Base-by-base conservation (phyloP, 305 asterid species). In the Striga hermonthica region DNA sequence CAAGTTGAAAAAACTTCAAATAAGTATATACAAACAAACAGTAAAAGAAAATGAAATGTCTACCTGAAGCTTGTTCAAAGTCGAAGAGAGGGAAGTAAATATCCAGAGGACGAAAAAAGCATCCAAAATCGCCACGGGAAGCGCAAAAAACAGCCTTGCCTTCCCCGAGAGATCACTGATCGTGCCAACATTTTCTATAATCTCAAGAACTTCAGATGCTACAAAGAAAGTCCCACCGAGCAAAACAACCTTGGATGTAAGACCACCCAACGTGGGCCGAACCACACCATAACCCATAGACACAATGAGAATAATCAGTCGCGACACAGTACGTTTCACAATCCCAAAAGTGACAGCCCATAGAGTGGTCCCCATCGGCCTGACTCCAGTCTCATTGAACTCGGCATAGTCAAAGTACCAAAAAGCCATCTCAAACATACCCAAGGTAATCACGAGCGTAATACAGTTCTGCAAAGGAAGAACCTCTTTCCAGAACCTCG, bases 211-310 rank as follows among this genome's bases (percentile, higher is more conserved):
- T 80, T 90, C 96, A 0, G 95, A 83, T 28, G 95, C 95, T 65
- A 85, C 67, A 69, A 93, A 88, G 80, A 90, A 93, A 22, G 95
- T 90, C 63, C 85, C 95, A 40, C 99, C 96, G 64, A 93, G 93
- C 80, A 85, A 72, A 68, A 90, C 73, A 67, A 93, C 96, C 78
- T 85, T 90, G 35, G 89, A 88, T 9, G 95, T 86, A 57, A 93
- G 90, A 71, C 99, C 97, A 67, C 97, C 97, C 73, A 93, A 77
- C 58, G 97, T 90, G 15, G 95, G 97, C 67, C 96, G 81, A 61
- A 93, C 97, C 61, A 93, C 97, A 78, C 99, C 99, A 60, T 85
- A 90, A 49, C 99, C 99, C 99, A 93, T 93, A 44, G 99, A 80
- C 62, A 93, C 99, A 56, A 82, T 85, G 71, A 93, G 83, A 71